Base-by-base conservation (phyloP, 208 protist genomes). In the Acanthamoeba triangularis region DNA sequence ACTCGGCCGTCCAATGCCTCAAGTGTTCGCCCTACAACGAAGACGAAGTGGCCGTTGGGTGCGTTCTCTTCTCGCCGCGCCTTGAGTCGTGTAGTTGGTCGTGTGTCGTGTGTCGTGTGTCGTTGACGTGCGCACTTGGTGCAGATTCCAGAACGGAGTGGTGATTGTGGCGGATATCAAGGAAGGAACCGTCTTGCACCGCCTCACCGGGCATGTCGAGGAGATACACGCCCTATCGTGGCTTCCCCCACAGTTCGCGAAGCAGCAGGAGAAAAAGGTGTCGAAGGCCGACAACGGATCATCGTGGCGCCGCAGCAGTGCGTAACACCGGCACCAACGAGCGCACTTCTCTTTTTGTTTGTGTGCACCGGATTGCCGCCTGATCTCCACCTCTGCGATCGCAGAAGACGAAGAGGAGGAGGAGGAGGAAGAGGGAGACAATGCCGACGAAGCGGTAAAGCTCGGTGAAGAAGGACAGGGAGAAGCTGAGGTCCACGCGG, bases 111-210 rank as follows among this genome's bases (percentile, higher is more conserved):
- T n/a, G n/a, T n/a, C n/a, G n/a, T n/a, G n/a, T n/a, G n/a, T n/a
- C 0, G 52, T 20, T 23, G 16, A 20, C 25, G 4, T 13, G 59
- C 4, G 59, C 59, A 28, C 67, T 76, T 76, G 33, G 11, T 41
- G 33, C 44, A 92, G 85, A 69, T 76, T 78, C n/a, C 87, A 76
- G 59, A 93, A 93, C 8, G 87, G 87, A 72, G 87, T 93, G 35
- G 87, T 93, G 13, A 47, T 52, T 28, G 20, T 93, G 23, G 87
- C 65, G 11, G 87, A 93, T 59, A 30, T 93, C 30, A 44, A 54
- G 35, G 87, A 93, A 47, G 52, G 87, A 0, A 76, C 59, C 44
- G 23, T 93, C 13, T 23, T 93, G 65, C 87, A 93, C 20, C 33
- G 65, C 13, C 61, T 93, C 87, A 93, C 87, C 7, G 87, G 87